Evolutionary conservation across 139 green algal genomes (phyloP).

Genomic region (Haematococcus sp.): DNA sequence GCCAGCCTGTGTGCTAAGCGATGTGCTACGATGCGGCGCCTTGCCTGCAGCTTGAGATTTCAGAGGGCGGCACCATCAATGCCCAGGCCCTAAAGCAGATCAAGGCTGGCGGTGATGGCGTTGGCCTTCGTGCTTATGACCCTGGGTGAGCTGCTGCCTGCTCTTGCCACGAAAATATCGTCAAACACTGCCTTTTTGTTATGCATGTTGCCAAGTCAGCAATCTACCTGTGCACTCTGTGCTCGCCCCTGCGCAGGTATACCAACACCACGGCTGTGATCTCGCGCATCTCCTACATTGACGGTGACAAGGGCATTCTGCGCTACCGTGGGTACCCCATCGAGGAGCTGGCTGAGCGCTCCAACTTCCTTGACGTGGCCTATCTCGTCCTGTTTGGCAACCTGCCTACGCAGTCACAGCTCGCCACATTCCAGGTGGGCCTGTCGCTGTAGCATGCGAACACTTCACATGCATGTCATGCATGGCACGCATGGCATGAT

Average conservation of each 20-base stretch:
- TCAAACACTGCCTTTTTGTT: not conserved
- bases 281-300: slow-evolving; percentile 92
- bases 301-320: slow-evolving; percentile 94
- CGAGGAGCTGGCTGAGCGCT: slow-evolving; percentile 88
- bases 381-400: slow-evolving; percentile 89
- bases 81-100: slow-evolving; percentile 90
- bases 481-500: no score
- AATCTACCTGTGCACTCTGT: not conserved
- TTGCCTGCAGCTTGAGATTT: slow-evolving; percentile 68
- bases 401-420: slow-evolving; percentile 60
- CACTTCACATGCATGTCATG: not conserved
- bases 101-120: slow-evolving; percentile 82
- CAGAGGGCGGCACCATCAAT: slow-evolving; percentile 80
- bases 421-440: slow-evolving; percentile 32
- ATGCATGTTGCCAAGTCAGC: not conserved
- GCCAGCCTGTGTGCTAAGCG: not conserved
- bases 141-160: slow-evolving; percentile 68
- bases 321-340: slow-evolving; percentile 95
- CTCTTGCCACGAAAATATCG: not conserved
- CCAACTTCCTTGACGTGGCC: slow-evolving; percentile 79
- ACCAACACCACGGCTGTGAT: slow-evolving; percentile 91
- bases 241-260: slow-evolving; percentile 63
- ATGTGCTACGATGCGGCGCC: not conserved
- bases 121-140: slow-evolving; percentile 83
- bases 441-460: not conserved